A percentile compares a stretch with the other conserved stretches of the same genome.
phyloP scores from a whole-genome alignment of 2,329 filamentous ascomycete genomes.

The Xylariaceae sp. region DNA sequence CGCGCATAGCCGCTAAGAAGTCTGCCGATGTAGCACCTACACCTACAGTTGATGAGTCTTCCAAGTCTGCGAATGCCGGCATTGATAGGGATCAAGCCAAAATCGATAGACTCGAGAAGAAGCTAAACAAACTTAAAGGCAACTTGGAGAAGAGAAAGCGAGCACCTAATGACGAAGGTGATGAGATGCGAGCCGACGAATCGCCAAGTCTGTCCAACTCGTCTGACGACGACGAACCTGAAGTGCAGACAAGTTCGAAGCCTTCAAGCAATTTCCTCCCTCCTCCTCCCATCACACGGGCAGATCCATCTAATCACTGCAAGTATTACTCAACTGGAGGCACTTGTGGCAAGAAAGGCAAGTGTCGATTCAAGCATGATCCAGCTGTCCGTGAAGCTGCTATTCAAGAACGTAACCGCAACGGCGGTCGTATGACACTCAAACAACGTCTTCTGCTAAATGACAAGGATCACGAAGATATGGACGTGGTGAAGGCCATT shows the following conservation, averaged over 20 bases:
- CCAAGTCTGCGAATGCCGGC: conserved; percentile 44
- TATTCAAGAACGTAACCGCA: conserved; percentile 57
- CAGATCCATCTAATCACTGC: conserved; percentile 61
- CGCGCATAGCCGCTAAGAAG: conserved; percentile 60
- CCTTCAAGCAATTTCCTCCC: conserved; percentile 33
- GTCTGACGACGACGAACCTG: conserved; percentile 56
- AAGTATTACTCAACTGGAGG: conserved; percentile 67
- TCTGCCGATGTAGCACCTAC: conserved; percentile 45
- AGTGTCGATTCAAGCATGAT: conserved; percentile 68
- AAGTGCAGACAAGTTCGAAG: conserved; percentile 50
- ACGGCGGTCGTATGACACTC: conserved; percentile 60
- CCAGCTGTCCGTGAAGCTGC: conserved; percentile 57
- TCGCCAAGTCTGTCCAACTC: conserved; percentile 41
- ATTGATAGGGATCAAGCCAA: conserved; percentile 41
- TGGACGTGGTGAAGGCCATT: conserved; percentile 60
- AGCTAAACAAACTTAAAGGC: conserved; percentile 66
- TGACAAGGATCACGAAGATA: conserved; percentile 63
- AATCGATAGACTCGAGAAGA: conserved; percentile 57
- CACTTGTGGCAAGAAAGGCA: conserved; percentile 66
- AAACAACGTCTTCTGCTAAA: conserved; percentile 61
- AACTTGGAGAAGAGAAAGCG: conserved; percentile 61
- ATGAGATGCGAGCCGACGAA: conserved; percentile 51
- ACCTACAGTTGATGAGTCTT: conserved; percentile 48
- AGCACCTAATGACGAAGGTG: conserved; percentile 61
- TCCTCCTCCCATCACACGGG: conserved; percentile 47